A percentile compares a stretch with the other conserved stretches of the same genome.
phyloP scores from a whole-genome alignment of 305 asterid genomes.

The Plantago coronopus region DNA sequence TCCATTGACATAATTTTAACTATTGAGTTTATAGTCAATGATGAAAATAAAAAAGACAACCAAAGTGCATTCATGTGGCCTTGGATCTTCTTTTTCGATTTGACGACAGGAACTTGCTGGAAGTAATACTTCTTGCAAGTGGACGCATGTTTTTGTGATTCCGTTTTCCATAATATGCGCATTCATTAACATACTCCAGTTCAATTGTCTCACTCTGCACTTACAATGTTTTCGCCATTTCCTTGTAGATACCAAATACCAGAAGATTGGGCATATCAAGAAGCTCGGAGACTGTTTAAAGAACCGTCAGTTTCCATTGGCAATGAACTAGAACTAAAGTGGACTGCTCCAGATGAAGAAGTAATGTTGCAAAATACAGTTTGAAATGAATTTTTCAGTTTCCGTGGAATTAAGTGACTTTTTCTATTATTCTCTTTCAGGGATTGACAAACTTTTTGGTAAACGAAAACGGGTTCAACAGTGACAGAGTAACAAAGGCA shows the following conservation, averaged over 20 bases:
- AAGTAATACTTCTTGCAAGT: too few relatives aligned
- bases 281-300: constrained; percentile 87
- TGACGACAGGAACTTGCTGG: too few relatives aligned
- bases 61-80: too few relatives aligned
- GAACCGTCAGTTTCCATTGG: constrained; percentile 71
- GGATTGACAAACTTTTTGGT: constrained; percentile 81
- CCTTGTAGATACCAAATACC: constrained; percentile 78
- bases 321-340: constrained; percentile 75
- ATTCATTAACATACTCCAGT: background rate
- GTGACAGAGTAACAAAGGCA: constrained; percentile 83
- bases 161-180: background rate
- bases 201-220: too few relatives aligned
- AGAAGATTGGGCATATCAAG: constrained; percentile 88
- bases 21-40: too few relatives aligned
- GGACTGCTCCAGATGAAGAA: constrained; percentile 97
- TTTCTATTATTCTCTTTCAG: constrained; percentile 37
- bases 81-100: too few relatives aligned
- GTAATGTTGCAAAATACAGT: constrained; percentile 27
- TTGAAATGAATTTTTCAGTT: too few relatives aligned
- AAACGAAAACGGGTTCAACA: constrained; percentile 84
- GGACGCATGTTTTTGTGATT: background rate
- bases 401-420: too few relatives aligned
- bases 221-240: too few relatives aligned
- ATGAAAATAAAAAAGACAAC: too few relatives aligned
- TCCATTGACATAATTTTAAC: too few relatives aligned